Base-by-base conservation (phyloP, 2,329 filamentous ascomycete species). In the Pleurostoma richardsiae region DNA sequence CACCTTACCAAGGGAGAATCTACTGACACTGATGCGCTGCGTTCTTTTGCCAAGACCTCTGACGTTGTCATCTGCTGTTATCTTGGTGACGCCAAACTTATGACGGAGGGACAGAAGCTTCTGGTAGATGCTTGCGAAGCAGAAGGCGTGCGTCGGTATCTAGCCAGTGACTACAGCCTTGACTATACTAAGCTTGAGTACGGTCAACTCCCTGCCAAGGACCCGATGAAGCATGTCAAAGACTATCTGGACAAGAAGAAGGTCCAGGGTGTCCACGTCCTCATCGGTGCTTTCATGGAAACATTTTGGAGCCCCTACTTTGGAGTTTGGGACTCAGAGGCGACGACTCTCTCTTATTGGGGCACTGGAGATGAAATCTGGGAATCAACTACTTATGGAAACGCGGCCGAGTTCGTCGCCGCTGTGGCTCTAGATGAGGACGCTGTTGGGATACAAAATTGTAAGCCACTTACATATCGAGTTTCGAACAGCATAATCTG, bases 11-110 rank as follows among this genome's bases (percentile, higher is more conserved):
- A 64, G 42, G 63, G 60, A 29, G 49, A 51, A 4, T 54, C 57
- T 11, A 51, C 52, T 43, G 59, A 65, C 44, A 29, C 30, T 1
- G 31, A 54, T 5, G 48, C 54, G 3, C 45, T 65, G n/a, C 54
- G 47, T 2, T 10, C 50, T 4, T 65, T 66, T 47, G 58, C 57
- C 10, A 29, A 49, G 4, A 60, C 61, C 10, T 60, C 57, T 51
- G 59, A 69, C 40, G 61, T 69, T 1, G 56, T 66, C 27, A 56
- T 72, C 26, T 71, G 68, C 56, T 63, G 59, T 48, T 72, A 72
- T 46, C 57, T 70, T 0, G 68, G 68, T 11, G 58, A 63, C 44
- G 46, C 62, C 19, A 50, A 58, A 6, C 49, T 71, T 36, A 72
- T 71, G 70, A 46, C 63, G 2, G 59, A 67, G 2, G 69, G 68